Evolutionary conservation across 176 grass and related monocot species (phyloP).

Genomic region (Paspalum notatum): DNA sequence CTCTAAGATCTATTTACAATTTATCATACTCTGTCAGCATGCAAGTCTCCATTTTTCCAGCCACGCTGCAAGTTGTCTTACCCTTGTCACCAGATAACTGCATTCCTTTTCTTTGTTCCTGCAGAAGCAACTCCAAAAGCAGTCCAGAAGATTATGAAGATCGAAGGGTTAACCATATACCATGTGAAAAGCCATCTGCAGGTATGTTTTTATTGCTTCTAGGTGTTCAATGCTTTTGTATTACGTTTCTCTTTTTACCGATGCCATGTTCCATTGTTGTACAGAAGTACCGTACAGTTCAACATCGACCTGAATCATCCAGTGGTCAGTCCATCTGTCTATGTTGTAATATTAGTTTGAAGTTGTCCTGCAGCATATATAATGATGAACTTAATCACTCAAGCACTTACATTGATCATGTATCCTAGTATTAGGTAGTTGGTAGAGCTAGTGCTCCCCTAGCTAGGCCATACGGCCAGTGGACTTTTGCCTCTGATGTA

Average conservation of each 20-base stretch:
- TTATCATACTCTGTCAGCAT: not conserved
- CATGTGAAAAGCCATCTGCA: conserved; percentile 93
- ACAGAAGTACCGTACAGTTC: conserved; percentile 73
- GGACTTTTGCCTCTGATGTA: too few relatives aligned
- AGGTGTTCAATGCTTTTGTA: not conserved
- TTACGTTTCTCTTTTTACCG: conserved; percentile 33
- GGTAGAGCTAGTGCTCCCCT: too few relatives aligned
- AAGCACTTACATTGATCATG: too few relatives aligned
- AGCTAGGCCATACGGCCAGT: too few relatives aligned
- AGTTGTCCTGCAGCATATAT: not conserved
- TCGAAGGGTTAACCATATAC: conserved; percentile 88
- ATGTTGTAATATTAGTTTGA: conserved; percentile 12
- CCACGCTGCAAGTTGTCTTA: not conserved
- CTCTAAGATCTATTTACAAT: not conserved
- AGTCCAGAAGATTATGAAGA: conserved; percentile 79
- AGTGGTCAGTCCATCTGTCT: conserved; percentile 51
- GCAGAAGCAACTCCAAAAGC: conserved; percentile 93
- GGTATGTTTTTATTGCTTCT: conserved; percentile 40
- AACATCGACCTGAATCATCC: conserved; percentile 52
- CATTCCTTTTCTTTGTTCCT: conserved; percentile 19
- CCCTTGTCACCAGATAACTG: conserved; percentile 11
- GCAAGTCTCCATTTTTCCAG: not conserved
- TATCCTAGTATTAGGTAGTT: too few relatives aligned
- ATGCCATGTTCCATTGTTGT: conserved; percentile 15
- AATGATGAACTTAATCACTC: too few relatives aligned